These are phyloP conservation scores for Hypoxylon sp. DNA, from an alignment of 2,329 filamentous ascomycete genomes.

Conservation along the genomic window DNA sequence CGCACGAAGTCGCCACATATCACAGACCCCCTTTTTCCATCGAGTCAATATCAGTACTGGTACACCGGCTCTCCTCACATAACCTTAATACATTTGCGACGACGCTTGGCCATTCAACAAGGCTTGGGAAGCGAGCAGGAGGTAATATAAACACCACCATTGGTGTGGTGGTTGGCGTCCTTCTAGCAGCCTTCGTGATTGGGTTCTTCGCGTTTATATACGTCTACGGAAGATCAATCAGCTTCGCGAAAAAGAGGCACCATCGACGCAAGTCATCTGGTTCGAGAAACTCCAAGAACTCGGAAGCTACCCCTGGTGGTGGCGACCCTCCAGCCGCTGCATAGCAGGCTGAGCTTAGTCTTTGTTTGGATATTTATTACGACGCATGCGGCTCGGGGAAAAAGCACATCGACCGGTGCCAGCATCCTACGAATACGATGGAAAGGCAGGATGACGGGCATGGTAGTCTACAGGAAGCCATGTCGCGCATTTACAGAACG, in stretches of 20 bases:
- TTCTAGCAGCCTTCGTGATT: conserved; percentile 45
- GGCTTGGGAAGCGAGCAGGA: conserved; percentile 39
- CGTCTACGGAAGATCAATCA: conserved; percentile 46
- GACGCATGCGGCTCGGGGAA: conserved; percentile 13
- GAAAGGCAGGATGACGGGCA: conserved; percentile 11
- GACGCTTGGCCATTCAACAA: conserved; percentile 20
- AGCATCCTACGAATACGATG: conserved; percentile 1
- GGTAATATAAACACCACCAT: conserved; percentile 46
- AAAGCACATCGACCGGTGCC: neutral
- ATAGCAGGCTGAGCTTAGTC: conserved; percentile 14
- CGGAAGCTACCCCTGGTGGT: conserved; percentile 20
- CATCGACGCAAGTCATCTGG: conserved; percentile 39
- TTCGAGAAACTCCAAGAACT: conserved; percentile 38
- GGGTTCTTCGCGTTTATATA: conserved; percentile 44
- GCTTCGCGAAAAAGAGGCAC: conserved; percentile 36
- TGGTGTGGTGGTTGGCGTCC: conserved; percentile 48
- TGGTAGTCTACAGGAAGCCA: conserved; percentile 10
- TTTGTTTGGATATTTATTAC: conserved; percentile 14
- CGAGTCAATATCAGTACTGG: conserved; percentile 16
- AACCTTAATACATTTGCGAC: conserved; percentile 17
- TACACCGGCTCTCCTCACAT: conserved; percentile 22
- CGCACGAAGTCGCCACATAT: conserved; percentile 21
- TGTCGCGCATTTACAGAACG: conserved; percentile 36
- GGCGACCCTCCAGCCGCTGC: conserved; percentile 34
- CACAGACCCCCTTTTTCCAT: conserved; percentile 19